Conservation (phyloP, 2,329 filamentous ascomycete genomes). For the Beauveria australis region DNA sequence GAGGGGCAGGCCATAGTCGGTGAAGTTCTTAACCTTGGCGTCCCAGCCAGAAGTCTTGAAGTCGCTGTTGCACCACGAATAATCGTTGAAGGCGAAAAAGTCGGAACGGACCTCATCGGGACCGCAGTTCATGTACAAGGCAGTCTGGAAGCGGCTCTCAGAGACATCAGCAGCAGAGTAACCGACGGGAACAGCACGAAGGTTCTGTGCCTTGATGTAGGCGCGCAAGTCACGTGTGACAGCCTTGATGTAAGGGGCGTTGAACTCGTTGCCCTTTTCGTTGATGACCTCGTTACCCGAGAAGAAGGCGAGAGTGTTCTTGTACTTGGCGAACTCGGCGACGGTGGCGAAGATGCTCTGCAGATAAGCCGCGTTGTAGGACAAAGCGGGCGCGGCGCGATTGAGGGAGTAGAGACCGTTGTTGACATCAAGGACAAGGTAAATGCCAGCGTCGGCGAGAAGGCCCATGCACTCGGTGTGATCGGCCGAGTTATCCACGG, state of each 20-base stretch:
- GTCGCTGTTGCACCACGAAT: constrained; percentile 73
- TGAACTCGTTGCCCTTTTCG: constrained; percentile 52
- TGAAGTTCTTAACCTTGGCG: constrained; percentile 80
- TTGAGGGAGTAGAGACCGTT: constrained; percentile 83
- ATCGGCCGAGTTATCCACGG: constrained; percentile 73
- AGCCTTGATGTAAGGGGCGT: constrained; percentile 69
- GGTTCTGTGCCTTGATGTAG: constrained; percentile 54
- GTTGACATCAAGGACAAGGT: constrained; percentile 87
- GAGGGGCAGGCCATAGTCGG: constrained; percentile 77
- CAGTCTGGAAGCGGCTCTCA: constrained; percentile 78
- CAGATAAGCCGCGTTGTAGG: constrained; percentile 83
- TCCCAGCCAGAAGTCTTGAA: constrained; percentile 72
- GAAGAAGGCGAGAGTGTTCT: constrained; percentile 83
- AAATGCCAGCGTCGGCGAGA: constrained; percentile 78
- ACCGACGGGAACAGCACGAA: constrained; percentile 63
- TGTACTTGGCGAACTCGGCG: constrained; percentile 72
- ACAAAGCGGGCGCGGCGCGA: constrained; percentile 56
- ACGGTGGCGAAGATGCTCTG: constrained; percentile 81
- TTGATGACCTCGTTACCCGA: constrained; percentile 78
- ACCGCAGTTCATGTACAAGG: constrained; percentile 90
- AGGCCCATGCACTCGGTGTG: constrained; percentile 82
- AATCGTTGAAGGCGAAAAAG: constrained; percentile 86
- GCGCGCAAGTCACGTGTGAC: constrained; percentile 69
- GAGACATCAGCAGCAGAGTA: constrained; percentile 76
- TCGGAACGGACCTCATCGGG: constrained; percentile 75